Evolutionary conservation across 306 rosid species (phyloP).

Genomic region (Dicorynia guianensis): DNA sequence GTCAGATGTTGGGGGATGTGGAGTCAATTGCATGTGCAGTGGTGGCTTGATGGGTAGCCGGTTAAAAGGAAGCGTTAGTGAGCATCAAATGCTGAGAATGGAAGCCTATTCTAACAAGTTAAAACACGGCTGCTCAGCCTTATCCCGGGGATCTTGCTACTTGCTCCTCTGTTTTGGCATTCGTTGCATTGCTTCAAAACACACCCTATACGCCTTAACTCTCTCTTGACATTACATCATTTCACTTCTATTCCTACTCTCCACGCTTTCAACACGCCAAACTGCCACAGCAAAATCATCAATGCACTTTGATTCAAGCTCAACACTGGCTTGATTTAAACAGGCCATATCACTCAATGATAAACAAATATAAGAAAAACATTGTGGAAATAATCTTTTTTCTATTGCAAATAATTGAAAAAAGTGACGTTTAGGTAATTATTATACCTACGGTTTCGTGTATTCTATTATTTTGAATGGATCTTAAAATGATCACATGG

Average conservation of each 20-base stretch:
- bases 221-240: conserved; percentile 25
- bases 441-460: neutral
- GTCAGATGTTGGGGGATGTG: too few species aligned
- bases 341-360: too few species aligned
- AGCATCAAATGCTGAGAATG: neutral
- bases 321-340: too few species aligned
- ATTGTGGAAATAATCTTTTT: too few species aligned
- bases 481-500: neutral
- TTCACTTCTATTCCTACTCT: neutral
- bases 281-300: conserved; percentile 35
- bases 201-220: neutral
- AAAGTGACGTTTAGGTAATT: too few species aligned
- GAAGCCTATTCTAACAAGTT: neutral
- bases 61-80: neutral
- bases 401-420: too few species aligned
- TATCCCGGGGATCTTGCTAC: neutral
- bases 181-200: neutral
- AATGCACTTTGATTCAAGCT: conserved; percentile 13
- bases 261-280: neutral
- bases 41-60: too few species aligned
- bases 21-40: neutral
- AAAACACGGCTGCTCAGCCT: neutral
- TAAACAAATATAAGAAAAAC: too few species aligned
- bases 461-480: too few species aligned
- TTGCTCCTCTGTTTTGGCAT: neutral